phyloP scores from a whole-genome alignment of 345 rosid species.

The Eucalyptus rudis region DNA sequence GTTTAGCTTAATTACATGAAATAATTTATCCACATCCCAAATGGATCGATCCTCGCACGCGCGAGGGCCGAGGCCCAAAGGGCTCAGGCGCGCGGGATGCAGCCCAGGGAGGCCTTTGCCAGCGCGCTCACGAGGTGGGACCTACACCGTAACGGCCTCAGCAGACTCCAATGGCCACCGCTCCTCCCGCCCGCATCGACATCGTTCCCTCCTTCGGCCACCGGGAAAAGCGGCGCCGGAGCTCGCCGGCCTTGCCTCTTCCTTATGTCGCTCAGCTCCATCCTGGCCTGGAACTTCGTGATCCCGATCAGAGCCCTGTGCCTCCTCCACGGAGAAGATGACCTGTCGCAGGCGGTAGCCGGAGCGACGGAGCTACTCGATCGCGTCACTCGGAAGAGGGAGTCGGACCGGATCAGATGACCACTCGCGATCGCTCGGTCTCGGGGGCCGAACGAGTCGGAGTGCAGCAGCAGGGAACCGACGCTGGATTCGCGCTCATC shows the following conservation, averaged over 20 bases:
- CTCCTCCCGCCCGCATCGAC: background rate
- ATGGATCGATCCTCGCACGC: background rate
- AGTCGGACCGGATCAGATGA: background rate
- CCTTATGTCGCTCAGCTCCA: conserved; percentile 31
- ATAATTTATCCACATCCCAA: background rate
- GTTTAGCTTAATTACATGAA: background rate
- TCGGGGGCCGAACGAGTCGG: background rate
- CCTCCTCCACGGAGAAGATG: background rate
- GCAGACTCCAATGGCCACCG: background rate
- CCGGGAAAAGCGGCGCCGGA: conserved; percentile 15
- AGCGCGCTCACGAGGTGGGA: background rate
- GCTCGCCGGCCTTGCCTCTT: conserved; percentile 14
- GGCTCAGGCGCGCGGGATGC: background rate
- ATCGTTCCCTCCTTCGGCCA: background rate
- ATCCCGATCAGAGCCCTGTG: conserved; percentile 10
- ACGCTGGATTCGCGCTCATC: background rate
- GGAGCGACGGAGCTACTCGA: background rate
- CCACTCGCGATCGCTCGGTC: background rate
- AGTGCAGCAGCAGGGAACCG: background rate
- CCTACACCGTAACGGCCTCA: background rate
- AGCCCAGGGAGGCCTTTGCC: conserved; percentile 1
- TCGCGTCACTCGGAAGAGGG: background rate
- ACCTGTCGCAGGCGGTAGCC: background rate
- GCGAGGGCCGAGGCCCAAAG: background rate
- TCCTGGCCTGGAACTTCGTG: conserved; percentile 8